A percentile compares a stretch with the other conserved stretches of the same genome.
phyloP scores from a whole-genome alignment of 108 stramenopile genomes.

The Aurantiochytrium sp. region DNA sequence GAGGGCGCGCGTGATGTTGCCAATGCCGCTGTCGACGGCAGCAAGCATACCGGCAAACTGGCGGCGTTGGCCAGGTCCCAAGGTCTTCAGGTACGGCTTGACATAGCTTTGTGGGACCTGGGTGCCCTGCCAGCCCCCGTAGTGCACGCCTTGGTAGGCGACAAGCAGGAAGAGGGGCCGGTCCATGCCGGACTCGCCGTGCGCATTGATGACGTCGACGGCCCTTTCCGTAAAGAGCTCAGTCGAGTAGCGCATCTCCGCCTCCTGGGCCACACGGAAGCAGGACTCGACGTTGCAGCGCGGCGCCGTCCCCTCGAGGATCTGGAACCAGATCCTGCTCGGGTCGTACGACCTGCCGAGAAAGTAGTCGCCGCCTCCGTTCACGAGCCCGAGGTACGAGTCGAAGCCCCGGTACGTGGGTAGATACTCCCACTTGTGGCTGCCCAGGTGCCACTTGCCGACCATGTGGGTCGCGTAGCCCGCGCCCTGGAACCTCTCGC shows the following conservation, averaged over 20 bases:
- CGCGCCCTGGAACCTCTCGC: neutral
- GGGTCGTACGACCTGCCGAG: neutral
- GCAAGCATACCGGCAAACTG: conserved; percentile 11
- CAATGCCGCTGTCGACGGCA: neutral
- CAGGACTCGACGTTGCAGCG: neutral
- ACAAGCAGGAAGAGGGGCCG: neutral
- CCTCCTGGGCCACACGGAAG: neutral
- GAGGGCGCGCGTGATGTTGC: neutral
- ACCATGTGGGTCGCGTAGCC: conserved; percentile 9
- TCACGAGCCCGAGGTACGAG: neutral
- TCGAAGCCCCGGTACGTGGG: neutral
- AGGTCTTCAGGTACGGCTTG: neutral
- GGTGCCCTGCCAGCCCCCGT: neutral
- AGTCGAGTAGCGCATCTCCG: neutral
- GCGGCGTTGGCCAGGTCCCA: neutral
- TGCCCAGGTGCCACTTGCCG: neutral
- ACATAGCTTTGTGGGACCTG: neutral
- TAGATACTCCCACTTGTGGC: neutral
- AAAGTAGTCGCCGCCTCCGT: neutral
- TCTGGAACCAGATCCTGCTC: neutral
- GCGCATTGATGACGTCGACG: neutral
- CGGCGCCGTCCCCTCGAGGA: neutral
- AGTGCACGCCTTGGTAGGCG: neutral
- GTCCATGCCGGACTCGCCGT: neutral
- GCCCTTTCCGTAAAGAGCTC: neutral